Evolutionary conservation across 2,329 filamentous ascomycete species (phyloP), one percentile per base, ranked within the genome.

Genomic region (Aspergillus puulaauensis): DNA sequence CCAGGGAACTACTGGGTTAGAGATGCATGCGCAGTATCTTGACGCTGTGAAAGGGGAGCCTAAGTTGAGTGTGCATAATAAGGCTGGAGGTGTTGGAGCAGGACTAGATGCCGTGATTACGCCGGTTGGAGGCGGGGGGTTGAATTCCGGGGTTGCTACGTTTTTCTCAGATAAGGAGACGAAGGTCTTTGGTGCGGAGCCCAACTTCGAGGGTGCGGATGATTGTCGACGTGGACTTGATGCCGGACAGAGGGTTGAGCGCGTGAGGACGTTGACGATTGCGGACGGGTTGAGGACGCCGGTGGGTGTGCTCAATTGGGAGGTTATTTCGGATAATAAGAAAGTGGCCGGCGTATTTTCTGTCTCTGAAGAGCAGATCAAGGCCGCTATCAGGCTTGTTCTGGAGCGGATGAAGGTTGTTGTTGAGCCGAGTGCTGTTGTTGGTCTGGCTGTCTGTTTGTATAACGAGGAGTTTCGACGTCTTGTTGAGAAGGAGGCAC

Each of bases 251-350:
- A 82, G 92, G 12, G 82, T 98, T 40, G 79, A 84, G 62, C 73
- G 71, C 0, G 93, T 97, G 19, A 86, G 83, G 66, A 86, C 88
- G 0, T 80, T 93, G 15, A 97, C 93, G 0, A 87, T 98, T 37
- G 93, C 92, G 0, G 93, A 98, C 74, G 93, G 93, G 0, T 77
- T 98, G 70, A 82, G 93, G 24, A 96, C 93, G 17, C 91, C 91
- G 0, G 83, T 97, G 0, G 93, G 93, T 0, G 71, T 79, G 47
- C 79, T 87, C 55, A 91, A 91, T 1, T 98, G 91, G 91, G 75
- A 70, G 7, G 80, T 97, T 40, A 89, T 97, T 64, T 86, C 86
- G 64, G 85, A 92, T 70, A 78, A 82, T 57, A 73, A 77, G n/a
- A 86, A 95, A 57, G 88, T 96, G 1, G 70, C 77, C 2, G 88